A percentile compares a stretch with the other conserved stretches of the same genome.
These are phyloP conservation scores for Nakazawaea anatomiae DNA, from an alignment of 805 yeast species.

Conservation along the genomic window DNA sequence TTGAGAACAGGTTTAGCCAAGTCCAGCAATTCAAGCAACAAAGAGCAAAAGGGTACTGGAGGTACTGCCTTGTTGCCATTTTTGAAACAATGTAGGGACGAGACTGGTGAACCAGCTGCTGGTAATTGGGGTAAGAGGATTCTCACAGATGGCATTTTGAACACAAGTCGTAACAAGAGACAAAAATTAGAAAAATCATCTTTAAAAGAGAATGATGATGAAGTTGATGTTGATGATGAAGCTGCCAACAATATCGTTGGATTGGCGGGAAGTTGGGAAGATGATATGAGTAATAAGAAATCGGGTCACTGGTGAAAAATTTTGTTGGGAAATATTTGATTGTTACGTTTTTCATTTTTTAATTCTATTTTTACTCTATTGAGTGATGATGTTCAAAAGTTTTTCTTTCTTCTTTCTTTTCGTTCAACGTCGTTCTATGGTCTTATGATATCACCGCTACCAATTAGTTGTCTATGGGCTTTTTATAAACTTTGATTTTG, in stretches of 20 bases:
- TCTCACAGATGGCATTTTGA: slow-evolving; percentile 40
- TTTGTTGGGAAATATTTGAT: too few relatives aligned
- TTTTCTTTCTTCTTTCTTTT: too few relatives aligned
- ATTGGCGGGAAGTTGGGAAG: slow-evolving; percentile 25
- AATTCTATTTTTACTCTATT: neutral
- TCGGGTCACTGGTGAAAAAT: slow-evolving; percentile 24
- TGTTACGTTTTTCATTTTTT: neutral
- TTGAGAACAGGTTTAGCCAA: slow-evolving; percentile 64
- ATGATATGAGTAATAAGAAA: slow-evolving; percentile 19
- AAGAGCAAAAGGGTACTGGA: slow-evolving; percentile 80
- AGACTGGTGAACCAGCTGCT: slow-evolving; percentile 91
- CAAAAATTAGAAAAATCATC: neutral
- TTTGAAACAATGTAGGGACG: slow-evolving; percentile 92
- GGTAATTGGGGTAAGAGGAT: slow-evolving; percentile 85
- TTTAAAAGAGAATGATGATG: neutral
- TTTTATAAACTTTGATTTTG: too few relatives aligned
- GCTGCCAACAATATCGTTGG: slow-evolving; percentile 15
- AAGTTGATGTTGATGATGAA: neutral
- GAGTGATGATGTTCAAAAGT: neutral
- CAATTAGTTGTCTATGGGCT: too few relatives aligned
- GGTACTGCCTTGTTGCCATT: slow-evolving; percentile 91
- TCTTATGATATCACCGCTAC: too few relatives aligned
- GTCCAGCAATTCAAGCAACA: slow-evolving; percentile 29
- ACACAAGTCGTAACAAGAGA: slow-evolving; percentile 12
- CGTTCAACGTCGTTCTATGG: too few relatives aligned